A percentile compares a stretch with the other conserved stretches of the same genome.
Conservation (phyloP, 2,329 filamentous ascomycete species). For the Mycosphaerella sp. region DNA sequence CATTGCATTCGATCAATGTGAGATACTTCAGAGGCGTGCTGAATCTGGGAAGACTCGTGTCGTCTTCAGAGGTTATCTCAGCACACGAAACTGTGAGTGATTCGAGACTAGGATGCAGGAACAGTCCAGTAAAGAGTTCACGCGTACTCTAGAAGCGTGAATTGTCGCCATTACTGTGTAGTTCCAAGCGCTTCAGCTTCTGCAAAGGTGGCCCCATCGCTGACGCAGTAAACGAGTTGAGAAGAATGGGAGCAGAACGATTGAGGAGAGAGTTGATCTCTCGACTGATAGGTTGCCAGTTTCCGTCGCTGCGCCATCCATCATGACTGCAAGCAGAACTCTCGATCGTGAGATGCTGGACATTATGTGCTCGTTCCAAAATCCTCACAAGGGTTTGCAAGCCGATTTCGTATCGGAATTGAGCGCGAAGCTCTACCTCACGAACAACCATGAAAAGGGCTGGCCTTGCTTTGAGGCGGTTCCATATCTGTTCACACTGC, state of each 20-base stretch:
- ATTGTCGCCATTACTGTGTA: slow-evolving; percentile 5
- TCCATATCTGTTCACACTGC: neutral
- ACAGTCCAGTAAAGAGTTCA: neutral
- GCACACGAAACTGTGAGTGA: slow-evolving; percentile 5
- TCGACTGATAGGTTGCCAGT: slow-evolving; percentile 1
- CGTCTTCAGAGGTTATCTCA: neutral
- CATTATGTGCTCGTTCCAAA: neutral
- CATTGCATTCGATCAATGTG: slow-evolving; percentile 7
- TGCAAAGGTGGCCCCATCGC: neutral
- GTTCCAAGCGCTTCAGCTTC: neutral
- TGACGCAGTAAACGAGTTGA: neutral
- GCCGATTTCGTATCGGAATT: neutral
- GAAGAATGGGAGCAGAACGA: neutral
- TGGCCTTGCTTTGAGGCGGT: neutral
- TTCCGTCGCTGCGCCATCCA: slow-evolving; percentile 1
- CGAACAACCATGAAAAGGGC: neutral
- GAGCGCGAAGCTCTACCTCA: slow-evolving; percentile 1
- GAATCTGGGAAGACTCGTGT: neutral
- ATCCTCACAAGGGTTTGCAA: slow-evolving; percentile 4
- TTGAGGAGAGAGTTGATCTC: neutral
- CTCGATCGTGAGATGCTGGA: slow-evolving; percentile 1
- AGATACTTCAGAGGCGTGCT: slow-evolving; percentile 3
- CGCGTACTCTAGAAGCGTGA: neutral
- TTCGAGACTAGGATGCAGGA: slow-evolving; percentile 5
- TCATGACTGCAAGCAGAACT: slow-evolving; percentile 1